Conservation (phyloP, 176 grass and related monocot species). For the Juncus inflexus region DNA sequence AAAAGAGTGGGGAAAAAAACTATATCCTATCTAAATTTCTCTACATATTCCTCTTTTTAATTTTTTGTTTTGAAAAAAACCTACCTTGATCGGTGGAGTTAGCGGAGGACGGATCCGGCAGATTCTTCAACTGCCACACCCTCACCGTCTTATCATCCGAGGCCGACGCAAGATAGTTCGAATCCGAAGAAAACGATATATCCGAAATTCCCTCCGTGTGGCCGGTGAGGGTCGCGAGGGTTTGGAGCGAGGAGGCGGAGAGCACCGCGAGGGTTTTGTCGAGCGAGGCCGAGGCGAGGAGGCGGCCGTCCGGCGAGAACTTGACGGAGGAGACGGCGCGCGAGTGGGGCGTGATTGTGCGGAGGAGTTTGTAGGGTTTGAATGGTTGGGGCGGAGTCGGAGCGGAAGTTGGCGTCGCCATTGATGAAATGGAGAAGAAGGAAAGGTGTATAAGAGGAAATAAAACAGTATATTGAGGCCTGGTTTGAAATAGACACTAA, state of each 20-base stretch:
- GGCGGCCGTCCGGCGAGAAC: slow-evolving; percentile 70
- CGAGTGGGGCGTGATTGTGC: slow-evolving; percentile 42
- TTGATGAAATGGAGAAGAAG: too few relatives aligned
- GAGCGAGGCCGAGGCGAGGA: slow-evolving; percentile 80
- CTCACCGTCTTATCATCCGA: slow-evolving; percentile 80
- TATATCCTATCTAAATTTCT: too few relatives aligned
- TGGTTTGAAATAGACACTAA: too few relatives aligned
- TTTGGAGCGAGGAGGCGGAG: slow-evolving; percentile 46
- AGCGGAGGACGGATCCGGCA: slow-evolving; percentile 34
- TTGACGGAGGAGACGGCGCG: slow-evolving; percentile 79
- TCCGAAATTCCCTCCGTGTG: slow-evolving; percentile 74
- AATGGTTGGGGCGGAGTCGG: slow-evolving; percentile 22
- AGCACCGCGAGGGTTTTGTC: slow-evolving; percentile 68
- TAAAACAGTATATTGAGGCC: too few relatives aligned
- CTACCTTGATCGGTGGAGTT: background rate
- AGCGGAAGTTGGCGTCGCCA: too few relatives aligned
- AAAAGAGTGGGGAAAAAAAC: too few relatives aligned
- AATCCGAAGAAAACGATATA: slow-evolving; percentile 78
- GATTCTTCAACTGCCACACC: slow-evolving; percentile 63
- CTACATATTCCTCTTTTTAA: too few relatives aligned
- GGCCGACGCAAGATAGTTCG: slow-evolving; percentile 80
- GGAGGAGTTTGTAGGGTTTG: slow-evolving; percentile 50
- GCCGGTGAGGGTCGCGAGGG: slow-evolving; percentile 51
- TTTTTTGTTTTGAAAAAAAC: background rate
- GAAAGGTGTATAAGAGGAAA: too few relatives aligned